These are phyloP conservation scores for Fraxinus nigra DNA, from an alignment of 305 asterid genomes.

Conservation along the genomic window DNA sequence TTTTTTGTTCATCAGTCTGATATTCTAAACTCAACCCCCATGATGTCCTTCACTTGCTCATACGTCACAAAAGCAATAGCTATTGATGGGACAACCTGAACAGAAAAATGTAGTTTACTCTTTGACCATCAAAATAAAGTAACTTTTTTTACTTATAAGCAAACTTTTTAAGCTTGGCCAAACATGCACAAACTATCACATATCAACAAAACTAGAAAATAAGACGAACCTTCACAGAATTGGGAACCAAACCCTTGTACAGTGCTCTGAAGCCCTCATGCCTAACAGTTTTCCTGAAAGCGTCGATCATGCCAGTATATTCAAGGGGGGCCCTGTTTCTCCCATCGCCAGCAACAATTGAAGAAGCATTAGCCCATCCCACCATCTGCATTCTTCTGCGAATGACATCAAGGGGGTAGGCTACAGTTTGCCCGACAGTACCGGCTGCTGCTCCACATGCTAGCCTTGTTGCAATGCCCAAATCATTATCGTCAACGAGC, in stretches of 20 bases:
- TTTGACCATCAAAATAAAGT: not conserved
- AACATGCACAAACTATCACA: not conserved
- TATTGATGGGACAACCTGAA: constrained; percentile 90
- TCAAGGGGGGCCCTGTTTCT: constrained; percentile 59
- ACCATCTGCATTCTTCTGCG: constrained; percentile 99
- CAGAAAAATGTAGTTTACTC: not conserved
- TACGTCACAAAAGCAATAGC: constrained; percentile 90
- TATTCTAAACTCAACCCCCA: constrained; percentile 79
- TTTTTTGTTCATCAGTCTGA: constrained; percentile 53
- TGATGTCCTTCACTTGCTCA: constrained; percentile 81
- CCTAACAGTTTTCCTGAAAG: constrained; percentile 84
- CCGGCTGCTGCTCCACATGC: constrained; percentile 96
- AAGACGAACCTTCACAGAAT: constrained; percentile 82
- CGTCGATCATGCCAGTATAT: constrained; percentile 85
- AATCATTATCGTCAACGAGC: constrained; percentile 67
- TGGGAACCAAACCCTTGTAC: constrained; percentile 91
- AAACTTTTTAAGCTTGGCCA: not conserved
- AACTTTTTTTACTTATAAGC: not conserved
- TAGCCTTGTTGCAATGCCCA: constrained; percentile 79
- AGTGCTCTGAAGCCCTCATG: constrained; percentile 82
- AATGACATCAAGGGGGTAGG: constrained; percentile 89
- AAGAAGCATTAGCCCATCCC: constrained; percentile 87
- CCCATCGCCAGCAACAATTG: constrained; percentile 75
- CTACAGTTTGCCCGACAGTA: constrained; percentile 92
- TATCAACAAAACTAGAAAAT: not conserved